phyloP scores from a whole-genome alignment of 1,284 basidiomycete species.

The Mycosarcoma maydis region DNA sequence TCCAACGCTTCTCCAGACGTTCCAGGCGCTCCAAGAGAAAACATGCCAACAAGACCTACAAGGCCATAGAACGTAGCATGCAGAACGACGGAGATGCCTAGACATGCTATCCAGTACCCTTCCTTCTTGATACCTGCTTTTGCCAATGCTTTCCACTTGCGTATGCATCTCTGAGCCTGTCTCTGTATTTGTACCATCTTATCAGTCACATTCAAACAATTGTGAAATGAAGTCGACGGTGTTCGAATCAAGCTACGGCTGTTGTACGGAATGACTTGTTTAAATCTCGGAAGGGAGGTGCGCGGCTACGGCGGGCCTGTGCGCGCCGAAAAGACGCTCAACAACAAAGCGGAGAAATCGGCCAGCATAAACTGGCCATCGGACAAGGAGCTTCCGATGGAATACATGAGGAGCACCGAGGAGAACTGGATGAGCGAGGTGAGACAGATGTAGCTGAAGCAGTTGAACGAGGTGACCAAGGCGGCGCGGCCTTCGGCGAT shows the following conservation, averaged over 20 bases:
- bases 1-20: constrained; percentile 31
- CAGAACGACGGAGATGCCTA: constrained; percentile 49
- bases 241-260: no score
- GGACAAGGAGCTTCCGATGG: constrained; percentile 92
- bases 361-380: constrained; percentile 87
- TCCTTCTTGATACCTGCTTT: no score
- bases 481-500: constrained; percentile 90
- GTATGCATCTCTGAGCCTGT: background rate
- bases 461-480: constrained; percentile 95
- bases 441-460: constrained; percentile 89
- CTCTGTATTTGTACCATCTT: constrained; percentile 14
- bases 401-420: constrained; percentile 88
- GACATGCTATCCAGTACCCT: no score
- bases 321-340: constrained; percentile 28
- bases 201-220: no score
- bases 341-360: constrained; percentile 30
- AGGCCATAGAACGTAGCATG: constrained; percentile 49
- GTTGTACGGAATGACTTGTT: no score
- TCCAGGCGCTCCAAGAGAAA: constrained; percentile 15
- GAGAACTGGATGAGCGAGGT: constrained; percentile 72
- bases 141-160: background rate
- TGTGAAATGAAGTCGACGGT: no score
- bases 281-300: no score
- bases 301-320: constrained; percentile 33
- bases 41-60: constrained; percentile 52